These are phyloP conservation scores for Candida xyloterini DNA, from an alignment of 805 yeast species.

Conservation along the genomic window DNA sequence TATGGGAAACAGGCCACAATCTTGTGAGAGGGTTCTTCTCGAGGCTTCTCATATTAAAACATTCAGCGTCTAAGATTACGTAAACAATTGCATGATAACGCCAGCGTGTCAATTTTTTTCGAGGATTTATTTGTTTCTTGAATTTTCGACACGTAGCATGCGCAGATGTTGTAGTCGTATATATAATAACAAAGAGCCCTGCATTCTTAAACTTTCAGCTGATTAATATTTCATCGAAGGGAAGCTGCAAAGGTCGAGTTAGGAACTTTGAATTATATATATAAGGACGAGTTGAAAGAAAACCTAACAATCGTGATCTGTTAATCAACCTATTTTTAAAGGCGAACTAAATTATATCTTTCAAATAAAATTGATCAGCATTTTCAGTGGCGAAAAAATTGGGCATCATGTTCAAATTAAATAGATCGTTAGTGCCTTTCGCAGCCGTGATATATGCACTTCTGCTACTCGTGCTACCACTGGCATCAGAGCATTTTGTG, in stretches of 20 bases:
- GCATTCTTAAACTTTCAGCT: background rate
- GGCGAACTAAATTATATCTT: background rate
- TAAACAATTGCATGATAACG: background rate
- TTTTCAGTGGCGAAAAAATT: constrained; percentile 1
- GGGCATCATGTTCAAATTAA: constrained; percentile 23
- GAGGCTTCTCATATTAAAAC: no score
- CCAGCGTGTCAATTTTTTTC: constrained; percentile 20
- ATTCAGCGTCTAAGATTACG: background rate
- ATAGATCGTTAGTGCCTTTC: constrained; percentile 26
- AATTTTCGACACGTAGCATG: constrained; percentile 21
- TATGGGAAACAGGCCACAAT: no score
- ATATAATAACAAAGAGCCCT: no score
- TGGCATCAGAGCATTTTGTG: constrained; percentile 24
- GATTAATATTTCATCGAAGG: no score
- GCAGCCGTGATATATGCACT: constrained; percentile 30
- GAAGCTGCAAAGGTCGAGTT: no score
- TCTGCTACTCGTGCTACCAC: constrained; percentile 29
- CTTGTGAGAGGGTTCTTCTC: no score
- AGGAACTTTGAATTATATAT: background rate
- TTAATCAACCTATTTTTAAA: no score
- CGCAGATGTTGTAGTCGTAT: background rate
- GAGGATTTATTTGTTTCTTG: constrained; percentile 7
- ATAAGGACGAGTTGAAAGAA: background rate
- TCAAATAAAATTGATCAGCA: constrained; percentile 2
- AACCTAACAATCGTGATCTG: no score